phyloP scores from a whole-genome alignment of 495 filamentous ascomycete genomes.

The Penicillium canariense region DNA sequence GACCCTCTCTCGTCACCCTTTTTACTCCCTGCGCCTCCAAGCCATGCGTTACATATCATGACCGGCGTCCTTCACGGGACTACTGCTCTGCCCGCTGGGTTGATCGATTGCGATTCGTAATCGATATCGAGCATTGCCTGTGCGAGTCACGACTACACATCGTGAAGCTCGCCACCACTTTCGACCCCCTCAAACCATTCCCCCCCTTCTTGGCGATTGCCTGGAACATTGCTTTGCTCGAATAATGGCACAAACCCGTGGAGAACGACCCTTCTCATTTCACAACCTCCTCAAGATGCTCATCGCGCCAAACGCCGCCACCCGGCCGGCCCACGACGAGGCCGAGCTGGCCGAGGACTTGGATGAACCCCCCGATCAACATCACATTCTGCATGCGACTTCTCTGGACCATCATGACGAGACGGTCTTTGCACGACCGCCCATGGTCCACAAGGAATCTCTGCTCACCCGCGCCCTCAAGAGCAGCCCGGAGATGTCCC shows the following conservation, averaged over 20 bases:
- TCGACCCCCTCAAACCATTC: neutral
- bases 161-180: constrained; percentile 12
- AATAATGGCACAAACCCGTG: constrained; percentile 43
- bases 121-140: constrained; percentile 29
- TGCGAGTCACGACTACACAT: neutral
- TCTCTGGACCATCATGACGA: constrained; percentile 29
- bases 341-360: constrained; percentile 48
- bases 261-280: constrained; percentile 41
- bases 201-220: no score
- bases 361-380: constrained; percentile 49
- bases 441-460: constrained; percentile 58
- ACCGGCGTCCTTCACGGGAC: constrained; percentile 44
- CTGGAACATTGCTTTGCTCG: constrained; percentile 5
- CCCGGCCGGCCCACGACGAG: constrained; percentile 38
- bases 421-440: constrained; percentile 33
- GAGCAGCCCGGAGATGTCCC: constrained; percentile 56
- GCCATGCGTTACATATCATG: constrained; percentile 48
- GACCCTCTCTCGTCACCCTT: constrained; percentile 17
- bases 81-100: constrained; percentile 28
- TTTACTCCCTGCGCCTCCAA: constrained; percentile 18
- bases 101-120: constrained; percentile 32
- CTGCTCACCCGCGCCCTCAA: constrained; percentile 77
- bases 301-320: constrained; percentile 40
- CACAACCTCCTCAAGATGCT: constrained; percentile 50
- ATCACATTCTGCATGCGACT: constrained; percentile 31